A percentile compares a stretch with the other conserved stretches of the same genome.
phyloP scores from a whole-genome alignment of 371 early-diverging fungal genomes.

The Umbelopsis sp. region DNA sequence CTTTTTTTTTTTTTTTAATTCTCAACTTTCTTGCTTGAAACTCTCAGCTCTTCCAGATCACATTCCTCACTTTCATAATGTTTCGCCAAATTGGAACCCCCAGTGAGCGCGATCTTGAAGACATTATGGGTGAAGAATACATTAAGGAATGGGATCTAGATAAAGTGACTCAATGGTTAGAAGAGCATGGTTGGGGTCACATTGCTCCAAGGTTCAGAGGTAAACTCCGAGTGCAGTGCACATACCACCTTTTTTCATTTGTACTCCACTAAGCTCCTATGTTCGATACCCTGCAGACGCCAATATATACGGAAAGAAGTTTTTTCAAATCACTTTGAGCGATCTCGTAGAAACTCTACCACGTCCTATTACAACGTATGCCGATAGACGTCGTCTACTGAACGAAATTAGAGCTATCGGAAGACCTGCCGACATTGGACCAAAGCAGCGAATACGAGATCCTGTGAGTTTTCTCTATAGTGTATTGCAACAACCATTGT shows the following conservation, averaged over 20 bases:
- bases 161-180: constrained; percentile 40
- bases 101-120: constrained; percentile 17
- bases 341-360: constrained; percentile 33
- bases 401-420: constrained; percentile 46
- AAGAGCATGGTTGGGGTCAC: constrained; percentile 48
- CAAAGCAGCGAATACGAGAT: constrained; percentile 2
- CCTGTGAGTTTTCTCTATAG: neutral
- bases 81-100: constrained; percentile 18
- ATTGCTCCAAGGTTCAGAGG: constrained; percentile 49
- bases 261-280: constrained; percentile 12
- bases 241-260: constrained; percentile 8
- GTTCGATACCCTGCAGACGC: constrained; percentile 7
- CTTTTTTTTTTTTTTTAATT: neutral
- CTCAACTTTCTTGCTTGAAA: neutral
- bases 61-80: constrained; percentile 8
- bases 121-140: constrained; percentile 12
- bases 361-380: constrained; percentile 51
- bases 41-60: neutral
- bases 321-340: constrained; percentile 46
- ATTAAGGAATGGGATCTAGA: constrained; percentile 14
- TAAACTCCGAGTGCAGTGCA: constrained; percentile 27
- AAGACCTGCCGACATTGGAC: constrained; percentile 3
- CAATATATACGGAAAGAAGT: constrained; percentile 40
- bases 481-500: neutral
- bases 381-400: constrained; percentile 52